Evolutionary conservation across 2,329 filamentous ascomycete species (phyloP), one percentile per base, ranked within the genome.

Genomic region (Monilinia vaccinii-corymbosi): DNA sequence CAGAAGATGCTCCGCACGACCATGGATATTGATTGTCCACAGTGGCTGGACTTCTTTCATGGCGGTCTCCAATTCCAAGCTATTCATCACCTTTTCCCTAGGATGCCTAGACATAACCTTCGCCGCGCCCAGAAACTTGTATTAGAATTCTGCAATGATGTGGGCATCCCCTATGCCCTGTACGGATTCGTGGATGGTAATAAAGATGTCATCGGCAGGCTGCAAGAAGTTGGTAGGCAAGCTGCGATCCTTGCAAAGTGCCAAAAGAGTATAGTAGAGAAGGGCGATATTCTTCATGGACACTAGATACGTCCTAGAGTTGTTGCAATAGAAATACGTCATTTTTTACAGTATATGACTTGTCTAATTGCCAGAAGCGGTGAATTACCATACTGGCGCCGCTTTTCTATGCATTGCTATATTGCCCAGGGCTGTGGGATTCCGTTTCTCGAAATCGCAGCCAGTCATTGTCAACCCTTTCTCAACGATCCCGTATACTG

Each of bases 1-100:
- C 91, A 96, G 74, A 89, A 87, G 73, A 94, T 95, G 87, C 79
- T 96, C 49, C 86, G 92, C 66, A 96, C 91, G 1, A 96, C 91
- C 14, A 96, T 96, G 91, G 91, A 96, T 65, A 85, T 96, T 25
- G 90, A 94, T 71, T 96, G 91, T 70, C 89, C 91, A 0, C 78
- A 81, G 14, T 96, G 91, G 91, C 78, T 96, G 14, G 91, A 96
- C 71, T 96, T 91, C 71, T 82, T 96, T 73, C 91, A 96, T 67
- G 91, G 91, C 25, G 91, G 91, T 4, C 76, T 96, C 63, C 91
- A 96, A 72, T 96, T 96, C 73, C 91, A 96, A 73, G 90, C 87
- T 9, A 86, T 96, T 56, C 91, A 96, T 70, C 91, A 96, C 71
- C 76, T 96, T 25, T 96, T 86, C 71, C 91, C 91, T 1, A 82